Base-by-base conservation (phyloP, 352 stramenopile genomes). In the Nothophytophthora sp. region DNA sequence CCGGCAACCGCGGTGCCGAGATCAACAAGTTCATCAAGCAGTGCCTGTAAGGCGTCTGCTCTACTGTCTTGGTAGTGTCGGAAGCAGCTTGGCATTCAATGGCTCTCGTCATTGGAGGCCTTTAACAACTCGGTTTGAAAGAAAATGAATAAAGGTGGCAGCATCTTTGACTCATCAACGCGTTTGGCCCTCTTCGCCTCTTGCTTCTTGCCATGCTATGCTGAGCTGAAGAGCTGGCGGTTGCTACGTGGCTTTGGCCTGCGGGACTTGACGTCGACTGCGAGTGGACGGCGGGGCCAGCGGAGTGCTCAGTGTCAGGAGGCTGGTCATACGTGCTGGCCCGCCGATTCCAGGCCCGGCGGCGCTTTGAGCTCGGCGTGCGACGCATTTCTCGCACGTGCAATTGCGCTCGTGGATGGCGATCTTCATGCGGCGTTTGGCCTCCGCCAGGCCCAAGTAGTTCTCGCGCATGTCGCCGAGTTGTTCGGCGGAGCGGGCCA, bases 21-120 rank as follows among this genome's bases (percentile, higher is more conserved):
- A 98, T 98, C 76, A 95, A 98, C 87, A 92, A 93, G 70, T 92
- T 98, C 59, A 92, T 98, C 75, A 92, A 96, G 77, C 74, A 94
- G 68, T 94, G 95, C 74, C 71, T 98, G 65, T 98, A 98, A 95
- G 59, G 42, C 49, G 36, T 34, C 55, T 45, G 34, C 19, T 33
- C 11, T 35, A 32, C 44, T 38, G 52, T 45, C 36, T 25, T 55
- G 44, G 29, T 23, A 55, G 30, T 39, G 30, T 56, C 40, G 41
- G 36, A 54, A 24, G 16, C 32, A 59, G 43, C 52, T 25, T 18
- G 35, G 18, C 22, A 22, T 33, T 20, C 16, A 20, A 33, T 46
- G 16, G 25, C 43, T 13, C 20, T 42, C 29, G 29, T n/a, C n/a
- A n/a, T 68, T 33, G 48, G 50, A 70, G 70, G 47, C 41, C 59